Percentiles rank a stretch among this genome's conserved stretches.
phyloP scores from a whole-genome alignment of 768 basidiomycete species.

The Collybiopsis confluens region DNA sequence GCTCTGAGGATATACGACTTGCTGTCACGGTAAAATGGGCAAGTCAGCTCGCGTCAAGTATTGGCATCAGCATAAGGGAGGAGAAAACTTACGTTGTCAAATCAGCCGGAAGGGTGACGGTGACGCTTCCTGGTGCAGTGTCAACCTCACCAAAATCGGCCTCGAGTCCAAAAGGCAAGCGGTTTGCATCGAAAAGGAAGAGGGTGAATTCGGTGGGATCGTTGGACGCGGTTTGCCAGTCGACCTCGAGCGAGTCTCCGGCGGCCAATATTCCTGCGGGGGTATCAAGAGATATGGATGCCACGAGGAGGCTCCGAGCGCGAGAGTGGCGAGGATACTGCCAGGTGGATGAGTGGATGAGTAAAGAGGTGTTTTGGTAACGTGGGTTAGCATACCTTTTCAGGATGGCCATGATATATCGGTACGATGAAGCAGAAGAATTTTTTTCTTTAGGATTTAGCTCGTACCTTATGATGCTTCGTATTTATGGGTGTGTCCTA shows the following conservation, averaged over 20 bases:
- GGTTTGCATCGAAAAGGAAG: conserved; percentile 1
- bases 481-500: no score
- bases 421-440: no score
- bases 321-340: background rate
- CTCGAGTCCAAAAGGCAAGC: conserved; percentile 3
- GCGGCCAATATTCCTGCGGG: background rate
- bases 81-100: background rate
- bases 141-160: conserved; percentile 5
- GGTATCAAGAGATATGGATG: background rate
- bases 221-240: background rate
- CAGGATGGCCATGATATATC: no score
- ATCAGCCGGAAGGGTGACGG: background rate
- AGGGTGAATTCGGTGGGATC: conserved; percentile 1
- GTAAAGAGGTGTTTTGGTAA: no score
- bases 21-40: no score
- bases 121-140: background rate
- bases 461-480: no score
- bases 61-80: background rate
- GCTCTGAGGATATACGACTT: conserved; percentile 4
- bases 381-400: no score
- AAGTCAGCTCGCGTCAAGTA: no score
- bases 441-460: no score
- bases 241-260: background rate
- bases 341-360: background rate
- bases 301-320: background rate